These are phyloP conservation scores for Sugiyamaella japonica DNA, from an alignment of 1,139 yeast species.

Conservation along the genomic window DNA sequence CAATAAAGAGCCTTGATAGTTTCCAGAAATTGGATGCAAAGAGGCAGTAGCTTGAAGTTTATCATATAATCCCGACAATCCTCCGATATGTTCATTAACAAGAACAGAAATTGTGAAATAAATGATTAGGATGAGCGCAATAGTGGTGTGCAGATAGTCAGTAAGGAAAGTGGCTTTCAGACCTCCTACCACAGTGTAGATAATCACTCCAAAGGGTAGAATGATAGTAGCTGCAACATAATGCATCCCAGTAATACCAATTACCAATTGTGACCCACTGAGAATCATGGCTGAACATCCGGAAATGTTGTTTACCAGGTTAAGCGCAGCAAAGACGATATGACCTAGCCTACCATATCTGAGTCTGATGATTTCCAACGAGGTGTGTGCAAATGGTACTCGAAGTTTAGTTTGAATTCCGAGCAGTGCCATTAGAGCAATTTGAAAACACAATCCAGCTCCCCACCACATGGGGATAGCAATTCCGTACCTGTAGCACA, in stretches of 20 bases:
- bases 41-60: constrained; percentile 58
- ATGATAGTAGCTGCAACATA: constrained; percentile 52
- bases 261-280: constrained; percentile 74
- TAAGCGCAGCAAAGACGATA: constrained; percentile 69
- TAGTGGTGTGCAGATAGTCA: constrained; percentile 45
- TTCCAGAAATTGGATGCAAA: constrained; percentile 61
- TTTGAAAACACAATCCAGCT: constrained; percentile 68
- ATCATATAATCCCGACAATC: constrained; percentile 78
- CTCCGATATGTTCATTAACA: constrained; percentile 59
- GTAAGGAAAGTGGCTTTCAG: constrained; percentile 52
- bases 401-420: constrained; percentile 57
- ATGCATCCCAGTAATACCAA: constrained; percentile 51
- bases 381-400: constrained; percentile 57
- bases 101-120: constrained; percentile 40
- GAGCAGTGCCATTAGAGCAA: constrained; percentile 61
- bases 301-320: constrained; percentile 73
- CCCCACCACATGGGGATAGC: constrained; percentile 73
- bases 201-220: constrained; percentile 54
- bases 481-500: constrained; percentile 72
- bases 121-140: constrained; percentile 36
- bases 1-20: constrained; percentile 56
- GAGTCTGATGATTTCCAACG: constrained; percentile 62
- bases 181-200: constrained; percentile 55
- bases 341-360: constrained; percentile 72
- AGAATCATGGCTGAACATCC: constrained; percentile 76